phyloP scores from a whole-genome alignment of 331 rosid species.

The Dryas integrifolia region DNA sequence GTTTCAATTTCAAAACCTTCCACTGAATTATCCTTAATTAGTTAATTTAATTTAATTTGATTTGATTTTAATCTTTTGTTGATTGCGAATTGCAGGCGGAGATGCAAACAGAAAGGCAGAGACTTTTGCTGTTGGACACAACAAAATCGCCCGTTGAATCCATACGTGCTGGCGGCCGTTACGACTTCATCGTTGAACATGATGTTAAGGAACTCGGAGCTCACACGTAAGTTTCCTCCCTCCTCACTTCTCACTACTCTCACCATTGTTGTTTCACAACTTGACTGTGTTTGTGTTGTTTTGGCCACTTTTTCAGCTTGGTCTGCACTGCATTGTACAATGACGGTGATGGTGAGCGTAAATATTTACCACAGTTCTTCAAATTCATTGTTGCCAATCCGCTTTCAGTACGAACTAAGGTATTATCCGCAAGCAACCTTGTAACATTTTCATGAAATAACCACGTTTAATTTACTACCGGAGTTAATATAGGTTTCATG shows the following conservation, averaged over 20 bases:
- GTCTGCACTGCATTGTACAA: slow-evolving; percentile 95
- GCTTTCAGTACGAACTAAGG: slow-evolving; percentile 96
- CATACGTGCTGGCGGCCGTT: slow-evolving; percentile 87
- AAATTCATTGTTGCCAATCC: slow-evolving; percentile 94
- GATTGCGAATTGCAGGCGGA: slow-evolving; percentile 61
- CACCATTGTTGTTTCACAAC: neutral
- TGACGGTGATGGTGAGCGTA: slow-evolving; percentile 91
- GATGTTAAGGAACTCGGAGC: slow-evolving; percentile 98
- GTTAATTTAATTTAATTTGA: neutral
- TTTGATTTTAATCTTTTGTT: neutral
- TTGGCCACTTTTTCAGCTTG: slow-evolving; percentile 42
- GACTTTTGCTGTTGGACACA: slow-evolving; percentile 84
- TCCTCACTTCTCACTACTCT: neutral
- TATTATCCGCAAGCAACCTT: slow-evolving; percentile 17
- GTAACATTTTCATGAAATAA: neutral
- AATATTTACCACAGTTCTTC: slow-evolving; percentile 95
- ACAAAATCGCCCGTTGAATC: slow-evolving; percentile 93
- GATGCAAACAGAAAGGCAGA: slow-evolving; percentile 96
- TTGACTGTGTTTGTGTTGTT: neutral
- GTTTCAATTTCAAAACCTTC: neutral
- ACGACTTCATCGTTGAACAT: slow-evolving; percentile 95
- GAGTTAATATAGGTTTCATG: slow-evolving; percentile 11
- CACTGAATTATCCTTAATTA: neutral
- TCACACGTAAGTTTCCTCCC: slow-evolving; percentile 66
- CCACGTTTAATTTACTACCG: neutral